Evolutionary conservation across 805 yeast genomes (phyloP).

Genomic region (Metschnikowia borealis): DNA sequence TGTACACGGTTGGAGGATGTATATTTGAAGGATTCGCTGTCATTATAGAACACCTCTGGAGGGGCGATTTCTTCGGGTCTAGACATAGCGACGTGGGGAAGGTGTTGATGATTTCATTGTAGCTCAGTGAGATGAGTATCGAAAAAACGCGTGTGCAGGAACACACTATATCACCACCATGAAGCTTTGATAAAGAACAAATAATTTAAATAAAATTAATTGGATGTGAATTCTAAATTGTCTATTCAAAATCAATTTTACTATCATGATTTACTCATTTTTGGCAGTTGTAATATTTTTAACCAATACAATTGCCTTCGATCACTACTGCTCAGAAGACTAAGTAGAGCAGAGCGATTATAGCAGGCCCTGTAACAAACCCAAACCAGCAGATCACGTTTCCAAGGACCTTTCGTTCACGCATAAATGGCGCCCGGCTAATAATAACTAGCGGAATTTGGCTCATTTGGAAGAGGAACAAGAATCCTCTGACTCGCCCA

Average conservation of each 20-base stretch:
- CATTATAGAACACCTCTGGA: conserved; percentile 93
- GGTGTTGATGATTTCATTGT: background rate
- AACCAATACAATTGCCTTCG: no score
- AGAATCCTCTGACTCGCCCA: conserved; percentile 72
- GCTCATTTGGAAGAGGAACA: conserved; percentile 76
- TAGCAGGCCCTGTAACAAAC: conserved; percentile 81
- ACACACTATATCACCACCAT: background rate
- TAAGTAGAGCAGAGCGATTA: conserved; percentile 79
- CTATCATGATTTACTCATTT: no score
- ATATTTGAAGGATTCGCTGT: conserved; percentile 82
- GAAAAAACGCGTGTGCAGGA: conserved; percentile 3
- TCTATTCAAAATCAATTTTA: no score
- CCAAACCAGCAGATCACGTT: conserved; percentile 90
- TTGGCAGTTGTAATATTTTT: no score
- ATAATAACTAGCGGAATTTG: conserved; percentile 78
- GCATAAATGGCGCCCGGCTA: conserved; percentile 56
- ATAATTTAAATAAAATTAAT: background rate
- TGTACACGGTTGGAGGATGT: conserved; percentile 95
- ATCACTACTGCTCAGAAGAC: conserved; percentile 27
- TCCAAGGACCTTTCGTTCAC: conserved; percentile 57
- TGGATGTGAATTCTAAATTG: no score
- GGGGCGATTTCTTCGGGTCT: conserved; percentile 97
- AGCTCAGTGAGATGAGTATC: conserved; percentile 4
- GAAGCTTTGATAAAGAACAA: background rate
- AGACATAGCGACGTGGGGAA: conserved; percentile 51